Evolutionary conservation across 306 rosid species (phyloP).

Genomic region (Myrica gale): DNA sequence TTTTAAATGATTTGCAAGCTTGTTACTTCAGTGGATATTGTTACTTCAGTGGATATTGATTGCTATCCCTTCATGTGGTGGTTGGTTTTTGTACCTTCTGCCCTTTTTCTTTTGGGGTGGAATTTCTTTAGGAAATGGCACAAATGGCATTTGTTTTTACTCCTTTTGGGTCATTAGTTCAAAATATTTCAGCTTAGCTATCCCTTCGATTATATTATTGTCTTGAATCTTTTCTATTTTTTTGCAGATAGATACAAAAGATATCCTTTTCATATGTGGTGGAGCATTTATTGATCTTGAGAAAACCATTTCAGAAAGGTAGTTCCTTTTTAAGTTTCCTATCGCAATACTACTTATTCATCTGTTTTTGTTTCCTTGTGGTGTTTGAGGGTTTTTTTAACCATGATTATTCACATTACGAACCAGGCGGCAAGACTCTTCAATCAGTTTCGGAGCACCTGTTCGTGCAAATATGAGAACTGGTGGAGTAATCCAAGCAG

Average conservation of each 20-base stretch:
- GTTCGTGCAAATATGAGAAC: constrained; percentile 92
- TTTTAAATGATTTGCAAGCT: no score
- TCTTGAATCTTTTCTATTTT: constrained; percentile 23
- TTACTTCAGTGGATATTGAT: no score
- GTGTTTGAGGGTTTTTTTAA: background rate
- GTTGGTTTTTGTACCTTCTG: background rate
- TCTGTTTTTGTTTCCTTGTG: constrained; percentile 7
- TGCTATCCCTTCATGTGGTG: no score
- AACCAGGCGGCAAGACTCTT: constrained; percentile 92
- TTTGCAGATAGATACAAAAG: constrained; percentile 84
- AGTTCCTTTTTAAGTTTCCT: constrained; percentile 19
- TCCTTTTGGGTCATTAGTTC: no score
- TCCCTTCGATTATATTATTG: constrained; percentile 2
- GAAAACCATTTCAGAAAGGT: constrained; percentile 98
- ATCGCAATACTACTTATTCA: constrained; percentile 8
- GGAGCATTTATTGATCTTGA: constrained; percentile 97
- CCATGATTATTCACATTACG: constrained; percentile 26
- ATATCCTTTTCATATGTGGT: constrained; percentile 93
- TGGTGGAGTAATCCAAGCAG: constrained; percentile 57
- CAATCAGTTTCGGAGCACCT: constrained; percentile 97
- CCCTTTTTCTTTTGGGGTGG: background rate
- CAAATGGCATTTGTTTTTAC: no score
- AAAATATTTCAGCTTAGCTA: background rate
- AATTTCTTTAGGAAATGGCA: background rate
- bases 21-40: no score